Evolutionary conservation across 176 grass and related monocot species (phyloP), one percentile per base, ranked within the genome.

Genomic region (Avena sativa): DNA sequence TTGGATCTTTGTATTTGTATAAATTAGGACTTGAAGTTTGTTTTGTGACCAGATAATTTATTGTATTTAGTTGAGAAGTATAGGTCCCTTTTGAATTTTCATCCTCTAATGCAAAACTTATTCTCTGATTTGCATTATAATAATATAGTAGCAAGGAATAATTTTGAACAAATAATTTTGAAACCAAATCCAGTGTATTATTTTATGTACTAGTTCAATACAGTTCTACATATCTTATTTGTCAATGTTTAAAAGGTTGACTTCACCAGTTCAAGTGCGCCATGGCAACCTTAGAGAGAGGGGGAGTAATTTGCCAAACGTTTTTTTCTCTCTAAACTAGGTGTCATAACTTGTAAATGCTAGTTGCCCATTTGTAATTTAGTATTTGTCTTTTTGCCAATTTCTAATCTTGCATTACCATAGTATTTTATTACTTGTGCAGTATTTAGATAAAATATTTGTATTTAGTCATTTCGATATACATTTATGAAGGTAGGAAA

Each of bases 311-410:
- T 43, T 43, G 40, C 40, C 40, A 6, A 6, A 43, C 6, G 40
- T 43, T 43, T 43, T 30, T 34, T 43, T 43, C 40, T 43, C 40
- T 43, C 40, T 43, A 43, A 43, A 43, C 40, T 43, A 43, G 40
- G 20, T 77, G n/a, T 12, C 12, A 7, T 4, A 46, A 55, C n/a
- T 56, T 55, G 38, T 87, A 51, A 48, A 68, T 86, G 59, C 43
- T 5, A 83, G 44, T 25, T 38, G 17, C 12, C 21, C 59, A 38
- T 36, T 26, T 70, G 70, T 38, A 52, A 51, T 60, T 91, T 43
- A 74, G 76, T 48, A 83, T n/a, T 65, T 84, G 64, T 79, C 32
- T 43, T 6, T 20, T 79, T 20, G 78, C 63, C 71, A 79, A 77
- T 53, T 83, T 64, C 30, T 82, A 71, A 32, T 64, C 21, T 55